Evolutionary conservation across 352 stramenopile species (phyloP).

Genomic region (Elongisporangium senticosum): DNA sequence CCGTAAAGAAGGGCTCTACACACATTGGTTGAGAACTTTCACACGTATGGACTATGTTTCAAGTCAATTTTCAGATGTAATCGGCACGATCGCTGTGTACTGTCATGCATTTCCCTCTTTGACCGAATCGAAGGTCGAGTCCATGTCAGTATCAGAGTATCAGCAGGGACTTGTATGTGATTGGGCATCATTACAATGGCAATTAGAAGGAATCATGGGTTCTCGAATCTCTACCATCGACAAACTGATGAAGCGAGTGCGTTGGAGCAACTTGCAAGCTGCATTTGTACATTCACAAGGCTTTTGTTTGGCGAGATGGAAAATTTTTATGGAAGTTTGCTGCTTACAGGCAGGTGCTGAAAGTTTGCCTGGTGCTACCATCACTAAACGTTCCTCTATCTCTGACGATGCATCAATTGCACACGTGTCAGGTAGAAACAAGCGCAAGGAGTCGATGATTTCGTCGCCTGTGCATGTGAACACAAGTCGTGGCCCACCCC

Average conservation of each 20-base stretch:
- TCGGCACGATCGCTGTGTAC: slow-evolving; percentile 15
- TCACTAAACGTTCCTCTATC: neutral
- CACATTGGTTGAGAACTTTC: slow-evolving; percentile 64
- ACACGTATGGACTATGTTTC: slow-evolving; percentile 52
- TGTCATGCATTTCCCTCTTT: slow-evolving; percentile 6
- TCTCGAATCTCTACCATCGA: slow-evolving; percentile 9
- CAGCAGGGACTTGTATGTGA: slow-evolving; percentile 24
- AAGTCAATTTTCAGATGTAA: slow-evolving; percentile 14
- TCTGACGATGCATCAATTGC: slow-evolving; percentile 1
- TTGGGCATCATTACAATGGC: slow-evolving; percentile 21
- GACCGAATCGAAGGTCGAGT: slow-evolving; percentile 11
- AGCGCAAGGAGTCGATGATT: slow-evolving; percentile 73
- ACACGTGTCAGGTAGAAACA: slow-evolving; percentile 15
- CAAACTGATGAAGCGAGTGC: slow-evolving; percentile 26
- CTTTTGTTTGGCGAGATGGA: slow-evolving; percentile 49
- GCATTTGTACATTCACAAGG: slow-evolving; percentile 49
- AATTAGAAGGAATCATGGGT: slow-evolving; percentile 10
- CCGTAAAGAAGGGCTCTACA: slow-evolving; percentile 53
- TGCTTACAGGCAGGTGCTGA: slow-evolving; percentile 29
- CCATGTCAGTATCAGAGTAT: slow-evolving; percentile 14
- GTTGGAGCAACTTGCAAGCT: slow-evolving; percentile 49
- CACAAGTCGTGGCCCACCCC: slow-evolving; percentile 11
- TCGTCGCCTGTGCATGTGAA: slow-evolving; percentile 34
- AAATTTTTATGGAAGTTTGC: slow-evolving; percentile 69
- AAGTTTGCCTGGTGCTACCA: neutral